Evolutionary conservation across 768 basidiomycete genomes (phyloP).

Genomic region (Mycena metata): DNA sequence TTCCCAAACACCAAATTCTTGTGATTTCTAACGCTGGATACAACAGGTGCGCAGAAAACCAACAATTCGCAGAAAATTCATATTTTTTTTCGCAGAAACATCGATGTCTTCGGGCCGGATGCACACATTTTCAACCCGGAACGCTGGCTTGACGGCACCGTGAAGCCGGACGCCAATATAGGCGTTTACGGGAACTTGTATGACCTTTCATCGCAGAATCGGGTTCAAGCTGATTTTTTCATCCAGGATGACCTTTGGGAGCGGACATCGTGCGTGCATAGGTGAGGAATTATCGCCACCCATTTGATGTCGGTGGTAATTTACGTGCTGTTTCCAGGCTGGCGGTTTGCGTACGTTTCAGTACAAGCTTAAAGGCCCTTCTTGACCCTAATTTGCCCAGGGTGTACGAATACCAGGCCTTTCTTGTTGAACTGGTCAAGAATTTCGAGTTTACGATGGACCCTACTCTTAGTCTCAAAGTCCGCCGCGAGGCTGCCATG

Average conservation of each 20-base stretch:
- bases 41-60: constrained; percentile 53
- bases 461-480: constrained; percentile 50
- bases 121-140: constrained; percentile 67
- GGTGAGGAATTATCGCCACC: background rate
- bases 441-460: constrained; percentile 69
- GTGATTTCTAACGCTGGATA: constrained; percentile 68
- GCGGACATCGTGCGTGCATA: constrained; percentile 62
- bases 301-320: background rate
- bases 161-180: constrained; percentile 54
- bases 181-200: constrained; percentile 66
- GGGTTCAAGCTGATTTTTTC: background rate
- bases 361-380: background rate
- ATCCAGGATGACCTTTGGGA: constrained; percentile 61
- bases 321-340: constrained; percentile 46
- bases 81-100: constrained; percentile 50
- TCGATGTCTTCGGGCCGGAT: constrained; percentile 68
- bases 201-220: background rate
- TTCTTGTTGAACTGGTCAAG: constrained; percentile 69
- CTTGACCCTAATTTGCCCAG: background rate
- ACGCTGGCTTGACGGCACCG: constrained; percentile 60
- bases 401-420: constrained; percentile 67
- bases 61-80: constrained; percentile 33
- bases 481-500: constrained; percentile 61
- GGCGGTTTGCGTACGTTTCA: constrained; percentile 56
- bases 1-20: constrained; percentile 65